Base-by-base conservation (phyloP, 2,329 filamentous ascomycete genomes). In the Pseudopyricularia javanii region DNA sequence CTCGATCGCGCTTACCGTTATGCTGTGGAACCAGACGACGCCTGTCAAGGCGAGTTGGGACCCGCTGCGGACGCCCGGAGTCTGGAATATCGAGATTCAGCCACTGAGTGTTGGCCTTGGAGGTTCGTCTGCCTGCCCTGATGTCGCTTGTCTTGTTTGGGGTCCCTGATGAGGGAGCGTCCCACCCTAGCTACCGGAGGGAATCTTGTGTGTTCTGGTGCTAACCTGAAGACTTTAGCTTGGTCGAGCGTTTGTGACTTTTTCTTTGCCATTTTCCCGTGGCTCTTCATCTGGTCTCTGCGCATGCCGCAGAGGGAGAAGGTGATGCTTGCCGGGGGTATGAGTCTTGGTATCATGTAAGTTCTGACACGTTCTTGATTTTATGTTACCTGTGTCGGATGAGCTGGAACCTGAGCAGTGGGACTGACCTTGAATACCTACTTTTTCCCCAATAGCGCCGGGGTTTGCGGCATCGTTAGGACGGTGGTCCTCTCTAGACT, bases 231-330 rank as follows among this genome's bases (percentile, higher is more conserved):
- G 15, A 6, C 12, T 45, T 20, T 49, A 66, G 65, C 63, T 2
- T 68, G 66, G 66, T 69, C 67, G 12, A 69, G 65, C 50, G 58
- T 59, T 17, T 65, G 63, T 48, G 69, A 72, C 54, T 68, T 71
- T 49, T 67, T 67, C 50, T 70, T 67, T 7, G 68, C 68, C 47
- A 53, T 63, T 0, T 69, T 73, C 4, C 71, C 72, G 0, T 74
- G 72, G 70, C 61, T 70, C 1, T 63, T 74, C 7, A 65, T 74
- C 22, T 72, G 70, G 68, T 64, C 66, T 0, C 55, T 74, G 7
- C 67, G 70, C 32, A 74, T 74, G 69, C 67, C 68, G 14, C 65
- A 59, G n/a, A 63, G 68, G 15, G 71, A 74, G 43, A 74, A 72
- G 59, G 62, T 72, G 24, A 62, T 71, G n/a, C 66, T 74, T 8